Evolutionary conservation across 2,329 filamentous ascomycete species (phyloP), one percentile per base, ranked within the genome.

Genomic region (Aspergillus ibericus): DNA sequence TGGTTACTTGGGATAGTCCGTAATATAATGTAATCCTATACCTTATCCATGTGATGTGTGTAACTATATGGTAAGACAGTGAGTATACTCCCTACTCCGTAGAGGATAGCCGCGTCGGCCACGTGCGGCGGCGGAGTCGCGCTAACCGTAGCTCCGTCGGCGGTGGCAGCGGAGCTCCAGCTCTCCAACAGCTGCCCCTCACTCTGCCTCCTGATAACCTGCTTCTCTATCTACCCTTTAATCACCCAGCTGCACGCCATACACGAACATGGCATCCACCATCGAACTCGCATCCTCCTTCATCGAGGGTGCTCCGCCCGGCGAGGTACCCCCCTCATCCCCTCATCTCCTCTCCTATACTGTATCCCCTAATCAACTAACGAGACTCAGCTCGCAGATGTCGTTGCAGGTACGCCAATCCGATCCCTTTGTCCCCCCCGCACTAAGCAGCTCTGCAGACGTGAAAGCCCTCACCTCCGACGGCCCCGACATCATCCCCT

Each of bases 291-390:
- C 91, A 65, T 90, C 92, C 66, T 88, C 92, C 53, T 99, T 98
- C 76, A 88, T 99, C 65, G 88, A 96, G 80, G 91, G 92, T 72
- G 92, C 95, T 70, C 95, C 95, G 49, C 95, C 95, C 20, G 95
- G 95, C 82, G 95, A 99, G 89, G 93, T 96, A 46, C 59, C 53
- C 53, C 38, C 58, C 22, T 48, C 59, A 52, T 29, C 56, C 34
- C 52, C 55, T 50, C 38, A n/a, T n/a, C n/a, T n/a, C 36, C 32
- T 42, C 18, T 58, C 51, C 16, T 44, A 34, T 56, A 56, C 51
- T 52, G 18, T 27, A 25, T 2, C 12, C 42, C 46, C 18, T 50
- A 20, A 15, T 49, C n/a, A 25, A 18, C 68, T 70, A 46, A 71
- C 62, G 13, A 46, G 47, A 54, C 47, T 53, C 66, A 96, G 92